Evolutionary conservation across 192 early-diverging fungal species (phyloP), one percentile per base, ranked within the genome.

Genomic region (Helicostylum pulchrum): DNA sequence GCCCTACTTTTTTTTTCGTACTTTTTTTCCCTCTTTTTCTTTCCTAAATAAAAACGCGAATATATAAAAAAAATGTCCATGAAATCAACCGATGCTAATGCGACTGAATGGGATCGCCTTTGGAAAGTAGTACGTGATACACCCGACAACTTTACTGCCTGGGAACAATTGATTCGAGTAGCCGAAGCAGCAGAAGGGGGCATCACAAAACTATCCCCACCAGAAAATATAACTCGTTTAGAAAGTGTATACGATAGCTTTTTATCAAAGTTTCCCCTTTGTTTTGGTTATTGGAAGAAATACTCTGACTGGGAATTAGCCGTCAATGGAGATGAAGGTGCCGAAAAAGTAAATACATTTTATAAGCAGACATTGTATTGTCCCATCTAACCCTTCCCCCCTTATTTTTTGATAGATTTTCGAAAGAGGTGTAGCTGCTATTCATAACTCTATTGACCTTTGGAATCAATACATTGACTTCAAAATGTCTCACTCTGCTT

Each of bases 221-320:
- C 65, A 8, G 78, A 71, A 14, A 85, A 81, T 52, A 65, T 77
- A 12, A 32, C 65, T 23, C 83, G 78, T 53, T 68, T 89, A 20
- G 67, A 82, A 12, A 62, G 59, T 7, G 83, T 85, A 3, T 90
- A 87, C 53, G 86, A 90, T 68, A 68, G 77, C 45, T 89, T 90
- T 49, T 66, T 90, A 60, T 71, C 67, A 12, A 84, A 87, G 66
- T 90, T 90, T 61, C 89, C 89, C 9, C 73, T 90, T 17, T 89
- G 88, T 68, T 90, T 90, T 70, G 87, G 86, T 31, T 90, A 90
- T 65, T 90, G 89, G 89, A 88, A 87, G 61, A 90, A 90, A 68
- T 90, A 88, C 66, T 85, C 87, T 0, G 89, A 89, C 64, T 65
- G 80, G 49, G 85, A 83, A 54, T 62, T 75, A 26, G 52, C 71